Conservation (phyloP, 352 stramenopile genomes). For the Phytopythium montanum region DNA sequence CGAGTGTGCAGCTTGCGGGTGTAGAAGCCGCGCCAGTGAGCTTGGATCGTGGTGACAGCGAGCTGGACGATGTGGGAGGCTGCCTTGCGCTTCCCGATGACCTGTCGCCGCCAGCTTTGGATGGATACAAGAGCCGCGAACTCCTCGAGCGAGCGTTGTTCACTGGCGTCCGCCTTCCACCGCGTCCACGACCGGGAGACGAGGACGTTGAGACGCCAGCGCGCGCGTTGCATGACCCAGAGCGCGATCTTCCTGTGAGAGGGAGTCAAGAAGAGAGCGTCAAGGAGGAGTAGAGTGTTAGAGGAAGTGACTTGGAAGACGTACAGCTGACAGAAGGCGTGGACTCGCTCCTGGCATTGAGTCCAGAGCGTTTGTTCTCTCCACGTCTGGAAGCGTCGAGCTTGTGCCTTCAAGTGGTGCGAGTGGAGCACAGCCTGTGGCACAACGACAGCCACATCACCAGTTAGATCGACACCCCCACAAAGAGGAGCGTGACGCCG, state of each 20-base stretch:
- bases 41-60: conserved; percentile 34
- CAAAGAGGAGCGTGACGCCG: not conserved
- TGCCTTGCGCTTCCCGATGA: conserved; percentile 22
- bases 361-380: conserved; percentile 10
- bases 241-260: conserved; percentile 40
- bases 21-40: conserved; percentile 44
- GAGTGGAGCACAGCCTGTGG: not conserved
- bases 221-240: conserved; percentile 33
- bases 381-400: conserved; percentile 27
- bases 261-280: not conserved
- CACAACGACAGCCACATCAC: not conserved
- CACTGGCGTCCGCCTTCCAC: conserved; percentile 19
- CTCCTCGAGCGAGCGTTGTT: conserved; percentile 32
- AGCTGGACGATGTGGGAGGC: conserved; percentile 21
- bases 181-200: conserved; percentile 24
- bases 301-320: not conserved
- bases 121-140: conserved; percentile 43
- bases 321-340: conserved; percentile 49
- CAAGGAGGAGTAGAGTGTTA: not conserved
- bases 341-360: conserved; percentile 22
- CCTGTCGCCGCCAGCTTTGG: conserved; percentile 45
- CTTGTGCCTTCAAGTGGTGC: not conserved
- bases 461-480: not conserved
- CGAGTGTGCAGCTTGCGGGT: conserved; percentile 41
- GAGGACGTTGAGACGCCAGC: conserved; percentile 18